A percentile compares a stretch with the other conserved stretches of the same genome.
Evolutionary conservation across 2,329 filamentous ascomycete genomes (phyloP).

Genomic region (Sporothrix mexicana): DNA sequence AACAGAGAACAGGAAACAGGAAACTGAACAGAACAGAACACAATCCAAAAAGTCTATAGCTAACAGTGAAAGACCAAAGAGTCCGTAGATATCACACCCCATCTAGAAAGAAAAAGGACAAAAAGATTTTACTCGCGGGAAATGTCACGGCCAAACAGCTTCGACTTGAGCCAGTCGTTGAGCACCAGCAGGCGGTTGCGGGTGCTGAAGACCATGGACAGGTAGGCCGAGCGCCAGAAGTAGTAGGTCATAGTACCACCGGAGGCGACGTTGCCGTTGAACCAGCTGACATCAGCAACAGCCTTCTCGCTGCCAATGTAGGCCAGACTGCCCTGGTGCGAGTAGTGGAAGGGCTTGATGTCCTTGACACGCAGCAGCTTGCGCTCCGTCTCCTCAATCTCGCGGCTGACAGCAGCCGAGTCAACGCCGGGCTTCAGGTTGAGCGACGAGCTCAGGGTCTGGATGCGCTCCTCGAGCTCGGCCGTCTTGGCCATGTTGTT

Average conservation of each 20-base stretch:
- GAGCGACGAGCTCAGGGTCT: constrained; percentile 67
- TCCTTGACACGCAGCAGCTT: constrained; percentile 88
- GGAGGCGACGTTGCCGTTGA: constrained; percentile 93
- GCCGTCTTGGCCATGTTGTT: constrained; percentile 99
- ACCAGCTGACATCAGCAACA: constrained; percentile 95
- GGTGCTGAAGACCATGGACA: constrained; percentile 99
- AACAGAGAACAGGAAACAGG: background rate
- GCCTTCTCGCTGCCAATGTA: constrained; percentile 98
- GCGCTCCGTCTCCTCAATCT: constrained; percentile 88
- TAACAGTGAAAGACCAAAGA: background rate
- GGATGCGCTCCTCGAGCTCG: constrained; percentile 76
- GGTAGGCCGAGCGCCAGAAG: constrained; percentile 97
- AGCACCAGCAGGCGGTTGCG: constrained; percentile 93
- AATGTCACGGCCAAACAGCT: constrained; percentile 94
- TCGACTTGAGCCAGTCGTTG: constrained; percentile 96
- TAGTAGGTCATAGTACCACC: constrained; percentile 95
- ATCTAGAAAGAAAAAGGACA: background rate
- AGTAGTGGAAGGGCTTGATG: constrained; percentile 97
- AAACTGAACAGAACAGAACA: constrained; percentile 4
- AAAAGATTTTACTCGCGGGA: constrained; percentile 69
- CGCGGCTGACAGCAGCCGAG: constrained; percentile 68
- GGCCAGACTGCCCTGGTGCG: constrained; percentile 92
- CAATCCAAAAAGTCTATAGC: constrained; percentile 15
- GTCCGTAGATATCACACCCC: background rate
- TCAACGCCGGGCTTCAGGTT: constrained; percentile 68